Evolutionary conservation across 2,329 filamentous ascomycete species (phyloP).

Genomic region (Phoma sp.): DNA sequence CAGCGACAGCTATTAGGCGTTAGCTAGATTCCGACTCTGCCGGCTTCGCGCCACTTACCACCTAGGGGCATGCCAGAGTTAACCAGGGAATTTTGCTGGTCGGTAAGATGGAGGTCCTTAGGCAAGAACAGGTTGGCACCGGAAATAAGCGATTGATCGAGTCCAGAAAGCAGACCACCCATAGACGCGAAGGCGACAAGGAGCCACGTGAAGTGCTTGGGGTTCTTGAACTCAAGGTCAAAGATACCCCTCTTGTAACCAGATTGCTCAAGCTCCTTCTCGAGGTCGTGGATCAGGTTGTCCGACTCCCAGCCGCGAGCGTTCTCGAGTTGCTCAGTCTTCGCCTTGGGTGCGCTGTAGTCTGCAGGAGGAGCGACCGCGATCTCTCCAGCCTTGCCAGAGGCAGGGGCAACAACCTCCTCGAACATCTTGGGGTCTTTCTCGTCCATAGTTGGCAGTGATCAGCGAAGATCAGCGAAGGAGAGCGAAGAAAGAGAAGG

Average conservation of each 20-base stretch:
- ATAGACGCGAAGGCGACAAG: slow-evolving; percentile 76
- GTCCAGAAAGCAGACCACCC: slow-evolving; percentile 73
- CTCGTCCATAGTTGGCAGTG: slow-evolving; percentile 35
- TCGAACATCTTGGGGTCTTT: slow-evolving; percentile 30
- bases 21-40: slow-evolving; percentile 2
- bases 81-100: slow-evolving; percentile 67
- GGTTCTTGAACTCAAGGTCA: slow-evolving; percentile 65
- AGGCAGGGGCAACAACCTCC: slow-evolving; percentile 14
- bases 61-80: slow-evolving; percentile 75
- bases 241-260: slow-evolving; percentile 54
- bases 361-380: slow-evolving; percentile 26
- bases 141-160: slow-evolving; percentile 76
- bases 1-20: slow-evolving; percentile 62
- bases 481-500: slow-evolving; percentile 11
- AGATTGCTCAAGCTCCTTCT: slow-evolving; percentile 46
- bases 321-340: slow-evolving; percentile 41
- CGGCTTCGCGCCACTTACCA: slow-evolving; percentile 20
- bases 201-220: slow-evolving; percentile 70
- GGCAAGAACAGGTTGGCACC: slow-evolving; percentile 74
- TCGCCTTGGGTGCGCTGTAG: slow-evolving; percentile 40
- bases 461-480: slow-evolving; percentile 18
- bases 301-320: slow-evolving; percentile 53
- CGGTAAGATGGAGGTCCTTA: slow-evolving; percentile 60
- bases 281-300: slow-evolving; percentile 51
- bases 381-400: slow-evolving; percentile 28